These are phyloP conservation scores for Myriosclerotinia curreyana DNA, from an alignment of 2,329 filamentous ascomycete species.

Conservation along the genomic window DNA sequence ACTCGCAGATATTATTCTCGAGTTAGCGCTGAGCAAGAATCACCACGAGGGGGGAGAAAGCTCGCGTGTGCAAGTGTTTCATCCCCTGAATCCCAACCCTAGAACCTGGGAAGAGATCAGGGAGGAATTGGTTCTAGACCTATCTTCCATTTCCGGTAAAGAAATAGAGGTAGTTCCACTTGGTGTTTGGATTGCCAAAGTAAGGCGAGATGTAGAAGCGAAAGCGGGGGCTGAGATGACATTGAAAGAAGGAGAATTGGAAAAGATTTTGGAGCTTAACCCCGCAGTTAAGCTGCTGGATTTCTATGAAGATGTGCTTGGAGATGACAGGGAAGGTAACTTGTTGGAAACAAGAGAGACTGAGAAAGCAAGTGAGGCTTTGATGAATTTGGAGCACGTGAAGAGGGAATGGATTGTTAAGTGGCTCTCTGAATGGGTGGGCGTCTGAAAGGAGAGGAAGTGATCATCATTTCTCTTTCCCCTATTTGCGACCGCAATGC, in stretches of 20 bases:
- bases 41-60: too few species aligned
- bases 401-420: neutral
- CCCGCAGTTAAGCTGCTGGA: neutral
- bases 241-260: neutral
- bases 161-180: neutral
- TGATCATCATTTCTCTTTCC: too few species aligned
- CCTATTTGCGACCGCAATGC: too few species aligned
- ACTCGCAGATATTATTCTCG: neutral
- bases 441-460: too few species aligned
- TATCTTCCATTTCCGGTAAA: neutral
- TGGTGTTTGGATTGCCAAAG: neutral
- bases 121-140: neutral
- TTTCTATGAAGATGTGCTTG: slow-evolving; percentile 11
- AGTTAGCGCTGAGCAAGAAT: neutral
- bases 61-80: neutral
- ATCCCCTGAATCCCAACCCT: neutral
- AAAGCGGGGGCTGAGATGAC: neutral
- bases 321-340: neutral
- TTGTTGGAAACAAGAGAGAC: neutral
- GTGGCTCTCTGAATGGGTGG: neutral
- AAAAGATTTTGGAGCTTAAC: neutral
- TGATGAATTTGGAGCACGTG: neutral
- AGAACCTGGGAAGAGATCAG: slow-evolving; percentile 1
- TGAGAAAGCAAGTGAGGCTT: neutral
- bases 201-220: neutral